These are phyloP conservation scores for Solanum commersonii DNA, from an alignment of 257 asterid genomes.

Conservation along the genomic window DNA sequence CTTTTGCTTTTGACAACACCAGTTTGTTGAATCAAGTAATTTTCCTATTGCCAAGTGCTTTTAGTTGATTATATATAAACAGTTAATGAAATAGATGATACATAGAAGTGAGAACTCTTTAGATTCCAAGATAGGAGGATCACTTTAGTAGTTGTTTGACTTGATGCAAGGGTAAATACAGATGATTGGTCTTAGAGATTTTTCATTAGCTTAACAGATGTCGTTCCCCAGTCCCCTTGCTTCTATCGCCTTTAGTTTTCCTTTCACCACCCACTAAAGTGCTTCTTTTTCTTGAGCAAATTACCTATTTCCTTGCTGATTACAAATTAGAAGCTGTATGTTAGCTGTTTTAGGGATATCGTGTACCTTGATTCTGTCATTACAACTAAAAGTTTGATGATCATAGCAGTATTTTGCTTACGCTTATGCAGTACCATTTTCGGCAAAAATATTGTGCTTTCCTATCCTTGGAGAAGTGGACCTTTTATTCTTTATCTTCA, in stretches of 20 bases:
- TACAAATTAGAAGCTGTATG: not conserved
- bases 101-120: not conserved
- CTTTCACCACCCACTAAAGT: not conserved
- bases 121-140: not conserved
- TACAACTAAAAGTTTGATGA: not conserved
- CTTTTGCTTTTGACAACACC: not conserved
- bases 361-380: not conserved
- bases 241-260: not conserved
- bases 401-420: not conserved
- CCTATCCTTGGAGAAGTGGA: not conserved
- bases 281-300: not conserved
- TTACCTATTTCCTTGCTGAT: not conserved
- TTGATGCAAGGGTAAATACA: not conserved
- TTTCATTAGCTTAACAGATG: not conserved
- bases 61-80: not conserved
- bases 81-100: not conserved
- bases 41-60: not conserved
- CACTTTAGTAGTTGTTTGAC: not conserved
- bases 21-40: not conserved
- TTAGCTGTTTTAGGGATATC: not conserved
- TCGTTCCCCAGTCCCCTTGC: not conserved
- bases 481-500: not conserved
- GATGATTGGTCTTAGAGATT: not conserved
- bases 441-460: not conserved
- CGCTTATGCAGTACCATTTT: not conserved